Base-by-base conservation (phyloP, 164 flowering plant species). In the Vitis labrusca region DNA sequence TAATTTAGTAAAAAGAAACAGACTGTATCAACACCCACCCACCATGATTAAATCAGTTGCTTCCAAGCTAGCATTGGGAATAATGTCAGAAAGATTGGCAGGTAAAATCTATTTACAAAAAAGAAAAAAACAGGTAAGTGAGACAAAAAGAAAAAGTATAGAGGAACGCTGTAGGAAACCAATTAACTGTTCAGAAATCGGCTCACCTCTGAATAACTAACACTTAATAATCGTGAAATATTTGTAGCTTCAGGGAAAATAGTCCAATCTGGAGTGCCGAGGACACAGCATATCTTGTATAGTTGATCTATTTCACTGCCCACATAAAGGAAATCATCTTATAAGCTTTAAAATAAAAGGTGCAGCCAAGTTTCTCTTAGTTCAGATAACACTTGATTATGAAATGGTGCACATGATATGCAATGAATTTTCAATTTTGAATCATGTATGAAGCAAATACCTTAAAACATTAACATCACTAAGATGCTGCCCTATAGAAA, bases 251-350 rank as follows among this genome's bases (percentile, higher is more conserved):
- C 87, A 66, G 90, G 86, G 75, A 85, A 86, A 58, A 71, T 55
- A 74, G 76, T 80, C 88, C 79, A 81, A 70, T 90, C 89, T 59
- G 97, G 95, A 15, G 81, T 70, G 13, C 97, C 97, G 65, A 88
- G 88, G 65, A 92, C 82, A 73, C 84, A 68, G 71, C 91, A 90
- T 76, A 92, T 90, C 80, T 92, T 92, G 89, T 83, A 83, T 61
- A 90, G 69, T 70, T 92, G 93, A 77, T 92, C 97, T 67, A 79
- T 80, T 81, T 88, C 97, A 85, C 97, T 92, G 90, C 51, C 59
- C 67, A 78, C 3, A 37, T 37, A 52, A 8, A 66, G 47, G 29
- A 65, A 65, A 23, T 71, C 4, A 37, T 12, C 47, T 16, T 17
- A 13, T 71, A 10, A 62, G 17, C 48, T 57, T 37, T 16, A 67